A percentile compares a stretch with the other conserved stretches of the same genome.
Evolutionary conservation across 257 asterid species (phyloP).

Genomic region (Scutellaria galericulata): DNA sequence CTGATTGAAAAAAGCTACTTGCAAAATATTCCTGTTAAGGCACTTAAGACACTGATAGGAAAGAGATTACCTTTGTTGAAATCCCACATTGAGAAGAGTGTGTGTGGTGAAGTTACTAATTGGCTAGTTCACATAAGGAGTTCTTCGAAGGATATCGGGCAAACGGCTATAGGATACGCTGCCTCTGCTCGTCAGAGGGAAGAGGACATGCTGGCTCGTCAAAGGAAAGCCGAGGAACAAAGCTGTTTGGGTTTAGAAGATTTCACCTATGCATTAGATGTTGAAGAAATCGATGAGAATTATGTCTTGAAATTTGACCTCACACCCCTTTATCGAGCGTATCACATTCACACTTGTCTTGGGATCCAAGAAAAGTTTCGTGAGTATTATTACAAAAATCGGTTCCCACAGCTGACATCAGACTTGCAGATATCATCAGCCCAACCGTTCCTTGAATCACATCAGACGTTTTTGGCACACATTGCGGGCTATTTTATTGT

Average conservation of each 20-base stretch:
- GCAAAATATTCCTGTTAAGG: slow-evolving; percentile 71
- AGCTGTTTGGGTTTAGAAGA: slow-evolving; percentile 82
- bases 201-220: slow-evolving; percentile 93
- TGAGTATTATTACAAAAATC: slow-evolving; percentile 76
- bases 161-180: slow-evolving; percentile 80
- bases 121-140: slow-evolving; percentile 93
- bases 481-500: slow-evolving; percentile 86
- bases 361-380: slow-evolving; percentile 79
- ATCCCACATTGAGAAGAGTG: slow-evolving; percentile 77
- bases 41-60: slow-evolving; percentile 59
- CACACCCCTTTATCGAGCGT: slow-evolving; percentile 91
- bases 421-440: slow-evolving; percentile 80
- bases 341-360: slow-evolving; percentile 80
- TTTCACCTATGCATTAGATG: slow-evolving; percentile 76
- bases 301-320: slow-evolving; percentile 82
- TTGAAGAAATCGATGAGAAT: slow-evolving; percentile 79
- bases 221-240: slow-evolving; percentile 90
- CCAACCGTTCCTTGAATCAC: slow-evolving; percentile 81
- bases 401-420: slow-evolving; percentile 77
- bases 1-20: slow-evolving; percentile 72
- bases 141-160: slow-evolving; percentile 80
- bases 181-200: slow-evolving; percentile 93
- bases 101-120: slow-evolving; percentile 80
- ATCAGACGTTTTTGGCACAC: slow-evolving; percentile 76
- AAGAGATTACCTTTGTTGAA: slow-evolving; percentile 71